Conservation (phyloP, 805 yeast species). For the Lipomyces sp. region DNA sequence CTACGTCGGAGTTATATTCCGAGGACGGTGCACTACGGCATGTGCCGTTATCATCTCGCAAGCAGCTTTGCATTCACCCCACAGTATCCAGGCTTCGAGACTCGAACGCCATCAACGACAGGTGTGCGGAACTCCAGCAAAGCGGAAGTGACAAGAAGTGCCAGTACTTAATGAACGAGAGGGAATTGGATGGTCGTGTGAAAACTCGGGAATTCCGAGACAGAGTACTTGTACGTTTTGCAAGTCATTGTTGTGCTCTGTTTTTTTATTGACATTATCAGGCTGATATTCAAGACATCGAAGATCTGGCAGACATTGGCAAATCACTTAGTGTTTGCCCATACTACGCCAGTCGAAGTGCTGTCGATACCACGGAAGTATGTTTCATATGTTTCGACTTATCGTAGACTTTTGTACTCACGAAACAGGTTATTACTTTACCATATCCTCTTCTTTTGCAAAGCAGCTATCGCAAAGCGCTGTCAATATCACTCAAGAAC, state of each 20-base stretch:
- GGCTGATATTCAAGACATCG: slow-evolving; percentile 67
- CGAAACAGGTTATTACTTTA: slow-evolving; percentile 52
- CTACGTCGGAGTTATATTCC: slow-evolving; percentile 47
- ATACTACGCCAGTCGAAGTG: slow-evolving; percentile 67
- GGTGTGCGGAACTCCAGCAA: slow-evolving; percentile 68
- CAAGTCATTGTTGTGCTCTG: background rate
- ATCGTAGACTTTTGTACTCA: background rate
- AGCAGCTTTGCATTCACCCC: slow-evolving; percentile 76
- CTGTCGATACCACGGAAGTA: slow-evolving; percentile 57
- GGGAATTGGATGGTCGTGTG: slow-evolving; percentile 36
- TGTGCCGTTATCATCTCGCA: slow-evolving; percentile 75
- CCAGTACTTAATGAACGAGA: slow-evolving; percentile 42
- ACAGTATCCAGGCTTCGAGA: slow-evolving; percentile 51
- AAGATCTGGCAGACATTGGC: slow-evolving; percentile 68
- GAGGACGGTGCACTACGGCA: slow-evolving; percentile 57
- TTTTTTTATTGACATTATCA: background rate
- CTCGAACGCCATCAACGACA: slow-evolving; percentile 65
- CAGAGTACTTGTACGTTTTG: slow-evolving; percentile 40
- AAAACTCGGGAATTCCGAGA: slow-evolving; percentile 50
- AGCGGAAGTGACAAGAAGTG: slow-evolving; percentile 39
- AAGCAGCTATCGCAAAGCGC: slow-evolving; percentile 53
- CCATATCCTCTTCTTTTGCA: slow-evolving; percentile 81
- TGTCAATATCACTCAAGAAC: slow-evolving; percentile 57
- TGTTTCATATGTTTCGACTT: background rate
- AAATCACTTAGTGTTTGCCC: slow-evolving; percentile 62